Evolutionary conservation across 208 protist genomes (phyloP), one percentile per base, ranked within the genome.

Genomic region (Blechomonas ayalai): DNA sequence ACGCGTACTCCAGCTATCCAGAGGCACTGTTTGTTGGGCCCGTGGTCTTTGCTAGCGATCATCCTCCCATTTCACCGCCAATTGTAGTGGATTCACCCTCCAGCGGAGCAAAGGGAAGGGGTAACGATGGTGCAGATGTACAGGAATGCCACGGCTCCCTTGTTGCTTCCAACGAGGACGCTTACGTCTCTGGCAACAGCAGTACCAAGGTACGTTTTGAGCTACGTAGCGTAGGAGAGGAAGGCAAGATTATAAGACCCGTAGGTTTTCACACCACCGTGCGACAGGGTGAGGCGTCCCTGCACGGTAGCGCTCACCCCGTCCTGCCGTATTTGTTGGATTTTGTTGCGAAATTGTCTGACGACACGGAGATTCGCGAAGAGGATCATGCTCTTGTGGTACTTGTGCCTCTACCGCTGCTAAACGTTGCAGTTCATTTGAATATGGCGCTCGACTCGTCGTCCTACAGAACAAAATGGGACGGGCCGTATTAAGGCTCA

Each of bases 1-100:
- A 91, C 56, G 64, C 68, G 22, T 71, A 68, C 13, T 91, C 82
- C 2, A 57, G 72, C 16, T 91, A 91, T 60, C 82, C 82, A 0
- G 69, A 76, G 35, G 68, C 80, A 3, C 63, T 85, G 33, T 68
- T 91, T 40, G 62, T 85, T 15, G 82, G 82, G 32, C 48, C 74
- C 1, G 82, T 76, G 19, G 48, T 91, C 25, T 80, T 85, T 42
- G 71, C 65, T 8, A 80, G 74, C 49, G 72, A 58, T 24, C 72
- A 87, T 45, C 82, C 82, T 9, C 70, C 71, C 13, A 82, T 82
- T 51, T 24, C 37, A 39, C 4, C 48, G 43, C 4, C 71, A 46
- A 7, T 54, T 49, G 38, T 41, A 68, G 12, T 63, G 15, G 19
- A 18, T 22, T 10, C 16, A 10, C 37, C 13, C 37, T 16, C 19